Conservation (phyloP, 257 asterid genomes). For the Solanum chmielewskii region DNA sequence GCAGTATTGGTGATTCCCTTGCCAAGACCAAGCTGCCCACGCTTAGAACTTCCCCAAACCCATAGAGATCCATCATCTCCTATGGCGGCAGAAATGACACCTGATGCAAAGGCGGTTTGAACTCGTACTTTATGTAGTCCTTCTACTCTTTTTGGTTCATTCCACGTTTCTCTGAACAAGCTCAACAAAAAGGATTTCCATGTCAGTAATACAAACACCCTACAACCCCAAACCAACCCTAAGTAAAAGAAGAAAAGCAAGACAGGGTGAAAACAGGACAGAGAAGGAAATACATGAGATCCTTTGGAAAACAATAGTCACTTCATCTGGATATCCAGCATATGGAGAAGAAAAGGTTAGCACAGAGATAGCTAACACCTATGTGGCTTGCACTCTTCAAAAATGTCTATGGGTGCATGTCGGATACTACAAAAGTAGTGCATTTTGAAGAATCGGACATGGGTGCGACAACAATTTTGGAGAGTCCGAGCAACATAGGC, state of each 20-base stretch:
- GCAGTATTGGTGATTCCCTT: constrained; percentile 42
- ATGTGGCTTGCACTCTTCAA: no score
- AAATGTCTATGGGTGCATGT: no score
- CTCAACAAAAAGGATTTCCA: background rate
- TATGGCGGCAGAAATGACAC: constrained; percentile 65
- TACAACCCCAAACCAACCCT: background rate
- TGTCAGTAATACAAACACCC: background rate
- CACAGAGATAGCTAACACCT: background rate
- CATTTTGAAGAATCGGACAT: no score
- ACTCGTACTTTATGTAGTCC: constrained; percentile 54
- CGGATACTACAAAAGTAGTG: no score
- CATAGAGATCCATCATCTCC: constrained; percentile 86
- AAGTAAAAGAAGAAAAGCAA: background rate
- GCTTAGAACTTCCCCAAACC: constrained; percentile 98
- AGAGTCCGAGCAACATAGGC: no score
- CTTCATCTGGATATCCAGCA: background rate
- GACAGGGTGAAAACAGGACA: background rate
- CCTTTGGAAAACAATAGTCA: background rate
- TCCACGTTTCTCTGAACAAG: constrained; percentile 58
- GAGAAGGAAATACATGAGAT: background rate
- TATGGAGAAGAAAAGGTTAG: background rate
- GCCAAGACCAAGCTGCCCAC: constrained; percentile 88
- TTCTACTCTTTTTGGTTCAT: constrained; percentile 56
- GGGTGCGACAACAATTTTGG: no score
- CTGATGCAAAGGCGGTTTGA: constrained; percentile 67